Conservation (phyloP, 2,329 filamentous ascomycete genomes). For the Neonectria faginata region DNA sequence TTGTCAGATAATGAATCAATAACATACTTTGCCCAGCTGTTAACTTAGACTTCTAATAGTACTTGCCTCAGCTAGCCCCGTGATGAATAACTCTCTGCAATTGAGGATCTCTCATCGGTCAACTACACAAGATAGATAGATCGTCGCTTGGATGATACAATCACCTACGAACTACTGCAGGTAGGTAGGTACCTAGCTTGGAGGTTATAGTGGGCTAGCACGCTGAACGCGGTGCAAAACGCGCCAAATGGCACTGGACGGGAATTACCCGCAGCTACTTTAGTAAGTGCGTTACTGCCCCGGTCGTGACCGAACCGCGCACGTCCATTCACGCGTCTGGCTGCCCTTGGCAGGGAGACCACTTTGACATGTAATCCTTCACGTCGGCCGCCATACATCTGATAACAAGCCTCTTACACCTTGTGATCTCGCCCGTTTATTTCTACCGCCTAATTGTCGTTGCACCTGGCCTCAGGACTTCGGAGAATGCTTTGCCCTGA, state of each 20-base stretch:
- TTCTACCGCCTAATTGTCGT: constrained; percentile 20
- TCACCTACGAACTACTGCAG: too few species aligned
- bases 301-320: constrained; percentile 9
- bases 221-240: background rate
- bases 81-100: too few species aligned
- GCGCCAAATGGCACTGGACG: background rate
- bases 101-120: too few species aligned
- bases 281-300: constrained; percentile 8
- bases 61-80: too few species aligned
- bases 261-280: background rate
- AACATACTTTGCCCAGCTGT: too few species aligned
- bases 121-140: too few species aligned
- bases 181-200: background rate
- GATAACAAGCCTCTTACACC: constrained; percentile 3
- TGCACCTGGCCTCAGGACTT: constrained; percentile 11
- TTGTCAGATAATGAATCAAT: too few species aligned
- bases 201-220: background rate
- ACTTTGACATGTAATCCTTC: constrained; percentile 12
- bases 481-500: constrained; percentile 33
- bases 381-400: constrained; percentile 1
- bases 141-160: too few species aligned
- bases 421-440: constrained; percentile 24
- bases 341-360: constrained; percentile 15
- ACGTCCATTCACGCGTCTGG: constrained; percentile 19
- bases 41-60: too few species aligned